These are phyloP conservation scores for Ceratopteris richardii DNA, from an alignment of 75 land plant genomes.

Conservation along the genomic window DNA sequence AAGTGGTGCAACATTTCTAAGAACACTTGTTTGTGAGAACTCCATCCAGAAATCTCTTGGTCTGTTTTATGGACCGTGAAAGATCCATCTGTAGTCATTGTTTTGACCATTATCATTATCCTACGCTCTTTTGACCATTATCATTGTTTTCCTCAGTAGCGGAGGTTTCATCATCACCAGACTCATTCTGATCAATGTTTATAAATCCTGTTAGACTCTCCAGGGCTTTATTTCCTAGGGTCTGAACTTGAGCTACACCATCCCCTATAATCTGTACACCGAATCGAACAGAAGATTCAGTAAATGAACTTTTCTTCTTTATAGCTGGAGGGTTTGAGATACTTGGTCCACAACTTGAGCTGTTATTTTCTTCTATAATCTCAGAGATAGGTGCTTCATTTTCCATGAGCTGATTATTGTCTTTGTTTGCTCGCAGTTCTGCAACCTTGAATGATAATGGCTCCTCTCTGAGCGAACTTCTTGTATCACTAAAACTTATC, in stretches of 20 bases:
- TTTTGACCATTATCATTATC: too few species aligned
- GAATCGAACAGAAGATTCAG: slow-evolving; percentile 14
- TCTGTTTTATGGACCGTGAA: slow-evolving; percentile 20
- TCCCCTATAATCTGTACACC: slow-evolving; percentile 84
- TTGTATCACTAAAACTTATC: too few species aligned
- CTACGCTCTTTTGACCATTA: slow-evolving; percentile 18
- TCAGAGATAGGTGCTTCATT: background rate
- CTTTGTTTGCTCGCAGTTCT: too few species aligned
- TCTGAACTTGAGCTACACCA: slow-evolving; percentile 89
- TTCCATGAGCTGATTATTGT: too few species aligned
- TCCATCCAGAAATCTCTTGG: slow-evolving; percentile 6
- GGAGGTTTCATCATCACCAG: slow-evolving; percentile 44
- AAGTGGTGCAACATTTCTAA: slow-evolving; percentile 42
- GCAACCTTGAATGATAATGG: too few species aligned
- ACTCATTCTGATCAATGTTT: slow-evolving; percentile 57
- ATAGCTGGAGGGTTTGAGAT: background rate
- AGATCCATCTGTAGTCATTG: slow-evolving; percentile 38
- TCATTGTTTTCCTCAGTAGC: slow-evolving; percentile 41
- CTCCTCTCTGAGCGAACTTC: too few species aligned
- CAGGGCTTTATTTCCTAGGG: slow-evolving; percentile 90
- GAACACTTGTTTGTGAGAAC: background rate
- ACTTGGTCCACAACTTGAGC: too few species aligned
- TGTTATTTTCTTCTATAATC: slow-evolving; percentile 1
- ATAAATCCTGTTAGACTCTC: slow-evolving; percentile 67
- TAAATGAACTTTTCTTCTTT: background rate